A percentile compares a stretch with the other conserved stretches of the same genome.
These are phyloP conservation scores for Incumbomyces lentus DNA, from an alignment of 2,329 filamentous ascomycete species.

Conservation along the genomic window DNA sequence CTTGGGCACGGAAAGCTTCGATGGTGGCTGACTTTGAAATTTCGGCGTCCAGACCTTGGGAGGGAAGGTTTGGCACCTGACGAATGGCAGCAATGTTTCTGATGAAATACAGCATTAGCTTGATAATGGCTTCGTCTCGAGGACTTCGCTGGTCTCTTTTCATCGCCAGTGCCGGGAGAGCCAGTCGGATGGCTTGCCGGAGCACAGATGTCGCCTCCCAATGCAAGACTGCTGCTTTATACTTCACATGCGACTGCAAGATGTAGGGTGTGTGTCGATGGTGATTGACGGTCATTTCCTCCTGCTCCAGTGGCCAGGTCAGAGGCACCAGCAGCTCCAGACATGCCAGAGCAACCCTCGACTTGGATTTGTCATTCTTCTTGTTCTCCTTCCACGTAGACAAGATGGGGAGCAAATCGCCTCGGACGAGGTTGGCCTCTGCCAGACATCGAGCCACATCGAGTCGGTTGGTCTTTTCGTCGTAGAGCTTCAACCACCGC, in stretches of 20 bases:
- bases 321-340: constrained; percentile 83
- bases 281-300: constrained; percentile 83
- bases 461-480: constrained; percentile 85
- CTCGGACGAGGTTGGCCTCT: constrained; percentile 83
- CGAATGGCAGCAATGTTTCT: constrained; percentile 81
- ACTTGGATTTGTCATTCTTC: constrained; percentile 62
- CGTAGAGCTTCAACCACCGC: constrained; percentile 89
- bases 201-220: constrained; percentile 69
- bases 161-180: constrained; percentile 74
- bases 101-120: constrained; percentile 77
- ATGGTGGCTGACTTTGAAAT: constrained; percentile 80
- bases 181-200: constrained; percentile 68
- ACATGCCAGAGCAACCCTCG: constrained; percentile 71
- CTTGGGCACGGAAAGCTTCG: constrained; percentile 79
- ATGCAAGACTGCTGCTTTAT: constrained; percentile 82
- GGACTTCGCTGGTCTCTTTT: constrained; percentile 63
- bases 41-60: constrained; percentile 80
- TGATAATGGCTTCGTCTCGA: constrained; percentile 85
- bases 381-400: constrained; percentile 67
- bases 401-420: constrained; percentile 82
- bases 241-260: constrained; percentile 74
- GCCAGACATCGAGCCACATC: constrained; percentile 89
- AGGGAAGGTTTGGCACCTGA: constrained; percentile 59
- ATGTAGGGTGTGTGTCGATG: constrained; percentile 84
- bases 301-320: constrained; percentile 86